These are phyloP conservation scores for Penicillium italicum DNA, from an alignment of 2,329 filamentous ascomycete species.

Conservation along the genomic window DNA sequence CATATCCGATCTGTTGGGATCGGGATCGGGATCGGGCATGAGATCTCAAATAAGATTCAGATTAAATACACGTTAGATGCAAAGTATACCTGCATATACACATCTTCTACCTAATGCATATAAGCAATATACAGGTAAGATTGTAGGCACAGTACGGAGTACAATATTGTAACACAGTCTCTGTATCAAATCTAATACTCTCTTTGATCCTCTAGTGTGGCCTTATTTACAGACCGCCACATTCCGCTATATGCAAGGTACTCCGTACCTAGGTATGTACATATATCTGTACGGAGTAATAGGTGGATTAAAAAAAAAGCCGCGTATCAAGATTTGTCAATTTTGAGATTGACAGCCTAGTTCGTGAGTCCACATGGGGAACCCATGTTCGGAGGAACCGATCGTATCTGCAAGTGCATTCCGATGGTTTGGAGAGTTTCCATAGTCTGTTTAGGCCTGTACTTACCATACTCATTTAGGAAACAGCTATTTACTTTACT, in stretches of 20 bases:
- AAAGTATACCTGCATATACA: background rate
- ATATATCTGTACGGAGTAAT: background rate
- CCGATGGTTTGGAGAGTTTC: background rate
- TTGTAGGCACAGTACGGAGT: background rate
- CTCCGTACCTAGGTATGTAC: background rate
- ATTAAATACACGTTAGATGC: background rate
- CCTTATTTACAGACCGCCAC: constrained; percentile 7
- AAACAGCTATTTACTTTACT: background rate
- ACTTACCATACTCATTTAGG: background rate
- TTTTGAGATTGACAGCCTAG: background rate
- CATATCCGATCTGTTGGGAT: constrained; percentile 7
- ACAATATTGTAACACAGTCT: background rate
- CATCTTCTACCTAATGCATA: background rate
- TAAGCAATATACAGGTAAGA: background rate
- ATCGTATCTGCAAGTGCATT: background rate
- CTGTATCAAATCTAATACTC: background rate
- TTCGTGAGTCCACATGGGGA: background rate
- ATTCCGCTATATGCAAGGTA: background rate
- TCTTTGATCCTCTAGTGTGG: background rate
- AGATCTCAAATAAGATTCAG: background rate
- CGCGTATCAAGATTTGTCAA: constrained; percentile 24
- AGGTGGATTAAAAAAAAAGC: background rate
- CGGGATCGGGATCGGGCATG: background rate
- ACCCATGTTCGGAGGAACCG: constrained; percentile 7
- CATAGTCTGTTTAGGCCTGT: background rate